Conservation (phyloP, 208 protist species). For the Sergeia podlipaevii region DNA sequence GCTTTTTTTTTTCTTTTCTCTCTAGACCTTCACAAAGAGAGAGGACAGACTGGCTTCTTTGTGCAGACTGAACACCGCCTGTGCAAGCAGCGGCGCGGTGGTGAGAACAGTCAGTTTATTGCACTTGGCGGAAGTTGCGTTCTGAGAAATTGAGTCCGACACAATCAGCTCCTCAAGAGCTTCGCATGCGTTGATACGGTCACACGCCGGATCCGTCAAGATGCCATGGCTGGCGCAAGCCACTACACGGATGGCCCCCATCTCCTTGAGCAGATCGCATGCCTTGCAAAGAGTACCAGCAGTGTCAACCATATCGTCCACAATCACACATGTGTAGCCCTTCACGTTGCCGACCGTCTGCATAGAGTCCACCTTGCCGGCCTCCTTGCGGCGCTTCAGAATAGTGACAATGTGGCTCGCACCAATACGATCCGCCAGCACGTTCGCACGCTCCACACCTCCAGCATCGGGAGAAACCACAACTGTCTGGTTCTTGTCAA, state of each 20-base stretch:
- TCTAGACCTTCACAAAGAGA: conserved; percentile 65
- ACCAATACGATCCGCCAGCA: conserved; percentile 81
- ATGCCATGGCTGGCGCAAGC: conserved; percentile 95
- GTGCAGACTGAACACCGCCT: conserved; percentile 85
- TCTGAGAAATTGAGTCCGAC: conserved; percentile 87
- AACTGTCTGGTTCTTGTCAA: conserved; percentile 69
- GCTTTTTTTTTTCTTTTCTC: background rate
- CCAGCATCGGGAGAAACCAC: conserved; percentile 97
- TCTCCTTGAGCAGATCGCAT: conserved; percentile 81
- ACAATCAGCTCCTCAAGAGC: conserved; percentile 92
- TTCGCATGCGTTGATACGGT: conserved; percentile 85
- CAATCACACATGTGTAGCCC: conserved; percentile 93
- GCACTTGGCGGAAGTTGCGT: conserved; percentile 58
- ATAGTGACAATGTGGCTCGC: conserved; percentile 91
- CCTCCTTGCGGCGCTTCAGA: conserved; percentile 88
- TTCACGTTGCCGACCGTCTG: conserved; percentile 95
- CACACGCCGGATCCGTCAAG: conserved; percentile 87
- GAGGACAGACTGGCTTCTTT: conserved; percentile 77
- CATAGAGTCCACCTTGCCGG: conserved; percentile 92
- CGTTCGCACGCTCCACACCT: conserved; percentile 93
- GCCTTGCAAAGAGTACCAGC: conserved; percentile 94
- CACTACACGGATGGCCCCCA: conserved; percentile 91
- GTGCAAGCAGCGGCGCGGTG: conserved; percentile 82
- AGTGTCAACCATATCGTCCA: conserved; percentile 98
- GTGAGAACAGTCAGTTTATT: conserved; percentile 87